These are phyloP conservation scores for Suillus sp. DNA, from an alignment of 768 basidiomycete genomes.

Conservation along the genomic window DNA sequence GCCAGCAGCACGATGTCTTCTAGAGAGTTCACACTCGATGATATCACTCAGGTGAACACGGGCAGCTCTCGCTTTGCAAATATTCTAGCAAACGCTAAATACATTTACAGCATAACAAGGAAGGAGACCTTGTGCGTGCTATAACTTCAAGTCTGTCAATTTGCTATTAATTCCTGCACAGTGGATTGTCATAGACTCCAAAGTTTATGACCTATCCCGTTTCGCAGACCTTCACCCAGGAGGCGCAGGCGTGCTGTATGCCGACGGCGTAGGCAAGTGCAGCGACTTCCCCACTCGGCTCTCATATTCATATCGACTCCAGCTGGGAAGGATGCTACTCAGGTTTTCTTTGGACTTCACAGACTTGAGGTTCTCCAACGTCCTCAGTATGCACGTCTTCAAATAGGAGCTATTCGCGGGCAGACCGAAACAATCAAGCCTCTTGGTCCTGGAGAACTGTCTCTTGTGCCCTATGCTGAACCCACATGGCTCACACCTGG, in stretches of 20 bases:
- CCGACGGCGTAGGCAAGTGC: constrained; percentile 61
- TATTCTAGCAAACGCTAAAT: constrained; percentile 1
- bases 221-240: constrained; percentile 88
- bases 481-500: constrained; percentile 76
- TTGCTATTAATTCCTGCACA: constrained; percentile 30
- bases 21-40: constrained; percentile 51
- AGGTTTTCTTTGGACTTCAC: constrained; percentile 85
- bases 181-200: constrained; percentile 84
- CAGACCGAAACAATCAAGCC: constrained; percentile 57
- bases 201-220: constrained; percentile 78
- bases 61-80: not conserved
- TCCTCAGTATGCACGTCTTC: constrained; percentile 71
- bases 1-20: constrained; percentile 13
- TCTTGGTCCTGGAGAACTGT: constrained; percentile 61
- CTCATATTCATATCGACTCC: not conserved
- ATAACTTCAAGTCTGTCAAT: not conserved
- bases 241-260: constrained; percentile 72
- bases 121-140: constrained; percentile 71
- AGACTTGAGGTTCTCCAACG: constrained; percentile 76
- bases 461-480: constrained; percentile 82
- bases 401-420: constrained; percentile 63
- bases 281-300: not conserved
- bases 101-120: constrained; percentile 74
- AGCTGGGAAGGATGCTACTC: constrained; percentile 77
- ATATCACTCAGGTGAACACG: constrained; percentile 63